Evolutionary conservation across 495 filamentous ascomycete genomes (phyloP), one percentile per base, ranked within the genome.

Genomic region (Tetracladium setigerum): DNA sequence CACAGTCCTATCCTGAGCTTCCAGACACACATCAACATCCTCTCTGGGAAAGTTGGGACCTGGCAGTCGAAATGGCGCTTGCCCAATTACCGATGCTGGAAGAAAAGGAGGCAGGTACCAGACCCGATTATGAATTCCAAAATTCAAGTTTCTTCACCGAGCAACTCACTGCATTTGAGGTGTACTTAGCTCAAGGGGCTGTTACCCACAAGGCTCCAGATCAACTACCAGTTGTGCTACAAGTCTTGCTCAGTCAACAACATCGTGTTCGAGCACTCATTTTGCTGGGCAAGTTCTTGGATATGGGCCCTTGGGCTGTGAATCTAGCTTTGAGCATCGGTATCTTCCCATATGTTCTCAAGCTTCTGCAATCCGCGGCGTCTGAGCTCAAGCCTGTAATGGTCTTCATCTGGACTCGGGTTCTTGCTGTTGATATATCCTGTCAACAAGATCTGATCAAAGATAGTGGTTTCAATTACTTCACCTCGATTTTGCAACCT

Each of bases 341-440:
- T 24, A 99, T 99, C 40, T 99, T 99, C 65, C 92, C 92, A 0
- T 99, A 99, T 54, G 92, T 99, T 6, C 72, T 97, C 14, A 97
- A 97, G 62, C 72, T 99, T 31, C 71, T 99, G 18, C 94, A 97
- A 59, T 97, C 94, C 7, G 89, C 91, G 38, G 92, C 92, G 0
- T 76, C 87, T 38, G 92, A 99, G 62, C 68, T 99, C 41, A 97
- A 97, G 59, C 90, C 92, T 1, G 90, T 96, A 19, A 96, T 99
- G 91, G 89, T 99, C 15, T 99, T 97, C 66, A 99, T 99, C 50
- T 99, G 92, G 92, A 89, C 94, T 10, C 78, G 92, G 41, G 90
- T 99, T 32, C 81, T 99, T 53, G 92, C 92, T 33, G 94, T 99
- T 15, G 92, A 97, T 55, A 79, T 89, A 49, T 85, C 84, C 9